Evolutionary conservation across 352 stramenopile species (phyloP), one percentile per base, ranked within the genome.

Genomic region (Globisporangium orthogonon): DNA sequence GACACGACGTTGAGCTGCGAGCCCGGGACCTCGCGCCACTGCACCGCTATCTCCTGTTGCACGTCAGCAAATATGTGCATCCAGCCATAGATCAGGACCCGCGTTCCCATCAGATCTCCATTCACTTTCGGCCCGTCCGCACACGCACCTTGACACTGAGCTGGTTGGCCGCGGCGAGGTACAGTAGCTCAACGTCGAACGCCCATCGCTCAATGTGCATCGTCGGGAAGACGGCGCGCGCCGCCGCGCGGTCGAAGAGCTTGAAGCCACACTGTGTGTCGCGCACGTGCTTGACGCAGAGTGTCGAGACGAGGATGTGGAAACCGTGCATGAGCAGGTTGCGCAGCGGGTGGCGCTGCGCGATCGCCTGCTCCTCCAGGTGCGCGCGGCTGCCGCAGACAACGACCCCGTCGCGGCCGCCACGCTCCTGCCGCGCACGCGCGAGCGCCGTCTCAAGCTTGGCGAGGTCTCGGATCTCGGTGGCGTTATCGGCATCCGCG

Each of bases 241-340:
- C 89, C 4, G 89, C 84, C 41, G 71, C 72, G 48, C 90, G 83
- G 52, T 96, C 88, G 59, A 98, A 97, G 15, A 98, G 77, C 66
- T 98, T 98, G 67, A 98, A 98, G 18, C 93, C 93, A 62, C 93
- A 98, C 70, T 98, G 91, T 23, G 93, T 98, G 62, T 98, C 93
- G 45, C 87, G 81, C 50, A 98, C 83, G 61, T 78, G 82, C 54
- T 86, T 71, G 2, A 94, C 81, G 54, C 81, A 94, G 41, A 98
- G 67, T 43, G 91, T 84, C 35, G 81, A 76, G 35, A 98, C 90
- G 54, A 96, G 86, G 60, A 94, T 66, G 63, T 97, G 91, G 54
- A 98, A 97, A 17, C 93, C 89, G 47, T 96, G 74, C 92, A 97
- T 97, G 46, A 97, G 70, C 48, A 98, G 58, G 45, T 96, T 97